Evolutionary conservation across 768 basidiomycete species (phyloP).

Genomic region (Pleurotus citrinopileatus): DNA sequence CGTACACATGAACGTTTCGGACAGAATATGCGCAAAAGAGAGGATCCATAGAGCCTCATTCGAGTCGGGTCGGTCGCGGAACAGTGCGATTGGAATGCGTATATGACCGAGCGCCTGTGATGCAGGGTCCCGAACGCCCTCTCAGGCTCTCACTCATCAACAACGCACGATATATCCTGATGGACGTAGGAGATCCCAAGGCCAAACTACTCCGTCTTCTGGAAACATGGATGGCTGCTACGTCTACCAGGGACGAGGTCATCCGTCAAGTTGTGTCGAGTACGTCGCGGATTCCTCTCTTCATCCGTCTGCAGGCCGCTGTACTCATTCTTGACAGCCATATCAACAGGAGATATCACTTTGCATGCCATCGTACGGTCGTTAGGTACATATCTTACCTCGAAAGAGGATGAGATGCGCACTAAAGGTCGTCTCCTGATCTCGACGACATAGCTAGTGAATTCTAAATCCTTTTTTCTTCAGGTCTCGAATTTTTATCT

Average conservation of each 20-base stretch:
- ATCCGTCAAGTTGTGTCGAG: conserved; percentile 58
- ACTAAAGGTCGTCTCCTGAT: conserved; percentile 60
- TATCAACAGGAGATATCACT: conserved; percentile 51
- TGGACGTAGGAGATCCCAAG: conserved; percentile 1
- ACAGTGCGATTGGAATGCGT: no score
- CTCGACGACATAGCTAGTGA: not conserved
- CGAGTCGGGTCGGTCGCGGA: not conserved
- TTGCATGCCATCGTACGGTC: conserved; percentile 82
- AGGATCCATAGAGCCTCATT: conserved; percentile 7
- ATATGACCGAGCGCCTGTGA: no score
- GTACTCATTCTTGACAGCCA: conserved; percentile 27
- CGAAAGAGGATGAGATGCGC: conserved; percentile 76
- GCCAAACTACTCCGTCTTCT: conserved; percentile 42
- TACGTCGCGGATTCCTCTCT: conserved; percentile 27
- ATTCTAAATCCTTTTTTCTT: conserved; percentile 12
- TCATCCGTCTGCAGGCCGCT: not conserved
- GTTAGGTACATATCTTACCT: conserved; percentile 84
- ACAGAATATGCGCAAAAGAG: conserved; percentile 20
- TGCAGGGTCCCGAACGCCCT: no score
- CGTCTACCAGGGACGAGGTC: conserved; percentile 55
- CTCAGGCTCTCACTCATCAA: no score
- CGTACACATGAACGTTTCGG: conserved; percentile 46
- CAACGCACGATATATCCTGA: no score
- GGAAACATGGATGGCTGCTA: conserved; percentile 64
- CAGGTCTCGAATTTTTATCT: conserved; percentile 86